A percentile compares a stretch with the other conserved stretches of the same genome.
Evolutionary conservation across 768 basidiomycete genomes (phyloP).

Genomic region (Agrocybe pediades): DNA sequence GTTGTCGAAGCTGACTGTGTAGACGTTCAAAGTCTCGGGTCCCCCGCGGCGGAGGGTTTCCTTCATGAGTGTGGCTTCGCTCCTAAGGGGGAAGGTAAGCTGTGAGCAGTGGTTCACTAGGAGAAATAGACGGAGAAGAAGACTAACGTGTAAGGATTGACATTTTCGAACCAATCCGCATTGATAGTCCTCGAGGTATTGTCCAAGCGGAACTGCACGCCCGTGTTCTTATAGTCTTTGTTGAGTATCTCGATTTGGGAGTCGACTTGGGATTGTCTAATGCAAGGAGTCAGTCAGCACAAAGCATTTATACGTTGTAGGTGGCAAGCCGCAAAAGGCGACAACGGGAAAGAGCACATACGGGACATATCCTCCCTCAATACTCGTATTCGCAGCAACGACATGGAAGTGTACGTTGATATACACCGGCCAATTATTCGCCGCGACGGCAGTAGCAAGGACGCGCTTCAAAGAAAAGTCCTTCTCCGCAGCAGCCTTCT

Average conservation of each 20-base stretch:
- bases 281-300: neutral
- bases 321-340: too few relatives aligned
- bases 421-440: conserved; percentile 4
- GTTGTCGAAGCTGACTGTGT: conserved; percentile 22
- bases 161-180: conserved; percentile 36
- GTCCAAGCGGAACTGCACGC: conserved; percentile 36
- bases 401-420: conserved; percentile 37
- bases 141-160: conserved; percentile 11
- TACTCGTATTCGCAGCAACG: conserved; percentile 31
- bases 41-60: conserved; percentile 13
- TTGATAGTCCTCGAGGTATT: conserved; percentile 34
- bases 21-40: conserved; percentile 18
- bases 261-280: conserved; percentile 29
- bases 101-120: neutral
- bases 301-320: too few relatives aligned
- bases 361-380: conserved; percentile 33
- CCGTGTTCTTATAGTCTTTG: conserved; percentile 31
- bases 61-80: conserved; percentile 18
- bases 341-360: conserved; percentile 15
- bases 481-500: neutral
- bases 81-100: neutral
- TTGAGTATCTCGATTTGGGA: conserved; percentile 43
- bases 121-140: neutral
- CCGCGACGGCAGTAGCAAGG: neutral
- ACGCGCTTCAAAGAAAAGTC: neutral